These are phyloP conservation scores for Fraxinus nigra DNA, from an alignment of 305 asterid genomes.

Conservation along the genomic window DNA sequence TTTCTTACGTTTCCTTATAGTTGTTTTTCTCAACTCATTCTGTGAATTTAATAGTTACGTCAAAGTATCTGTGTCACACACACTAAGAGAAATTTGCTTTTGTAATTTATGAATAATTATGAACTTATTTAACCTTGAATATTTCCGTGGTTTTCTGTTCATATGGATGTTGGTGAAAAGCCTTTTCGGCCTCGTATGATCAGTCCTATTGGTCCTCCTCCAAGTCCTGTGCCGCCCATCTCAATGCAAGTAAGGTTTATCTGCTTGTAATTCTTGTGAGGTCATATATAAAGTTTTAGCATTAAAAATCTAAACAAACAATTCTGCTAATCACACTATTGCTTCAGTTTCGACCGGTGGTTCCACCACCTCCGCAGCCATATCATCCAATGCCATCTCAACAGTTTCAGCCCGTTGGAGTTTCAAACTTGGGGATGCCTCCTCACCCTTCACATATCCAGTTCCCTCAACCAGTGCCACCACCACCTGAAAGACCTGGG, in stretches of 20 bases:
- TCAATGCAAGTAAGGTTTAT: slow-evolving; percentile 63
- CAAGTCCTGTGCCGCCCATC: slow-evolving; percentile 67
- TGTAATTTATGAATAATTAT: neutral
- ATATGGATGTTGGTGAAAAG: slow-evolving; percentile 35
- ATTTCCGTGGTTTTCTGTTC: slow-evolving; percentile 20
- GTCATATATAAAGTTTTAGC: slow-evolving; percentile 12
- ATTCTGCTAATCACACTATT: slow-evolving; percentile 7
- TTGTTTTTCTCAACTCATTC: slow-evolving; percentile 6
- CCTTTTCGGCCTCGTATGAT: slow-evolving; percentile 63
- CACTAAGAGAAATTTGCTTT: neutral
- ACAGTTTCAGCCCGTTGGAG: slow-evolving; percentile 70
- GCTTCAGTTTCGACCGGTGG: slow-evolving; percentile 61
- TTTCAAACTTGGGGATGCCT: slow-evolving; percentile 54
- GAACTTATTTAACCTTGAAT: neutral
- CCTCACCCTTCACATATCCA: slow-evolving; percentile 58
- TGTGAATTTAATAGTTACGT: neutral
- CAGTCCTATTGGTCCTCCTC: slow-evolving; percentile 60
- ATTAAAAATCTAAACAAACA: slow-evolving; percentile 15
- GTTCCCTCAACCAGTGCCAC: slow-evolving; percentile 60
- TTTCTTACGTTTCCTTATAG: slow-evolving; percentile 10
- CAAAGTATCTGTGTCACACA: neutral
- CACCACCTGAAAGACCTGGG: slow-evolving; percentile 53
- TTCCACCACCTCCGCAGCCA: slow-evolving; percentile 51
- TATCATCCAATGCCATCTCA: slow-evolving; percentile 58
- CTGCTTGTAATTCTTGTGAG: slow-evolving; percentile 16